A percentile compares a stretch with the other conserved stretches of the same genome.
phyloP scores from a whole-genome alignment of 2,329 filamentous ascomycete genomes.

The Fusarium duplospermum region DNA sequence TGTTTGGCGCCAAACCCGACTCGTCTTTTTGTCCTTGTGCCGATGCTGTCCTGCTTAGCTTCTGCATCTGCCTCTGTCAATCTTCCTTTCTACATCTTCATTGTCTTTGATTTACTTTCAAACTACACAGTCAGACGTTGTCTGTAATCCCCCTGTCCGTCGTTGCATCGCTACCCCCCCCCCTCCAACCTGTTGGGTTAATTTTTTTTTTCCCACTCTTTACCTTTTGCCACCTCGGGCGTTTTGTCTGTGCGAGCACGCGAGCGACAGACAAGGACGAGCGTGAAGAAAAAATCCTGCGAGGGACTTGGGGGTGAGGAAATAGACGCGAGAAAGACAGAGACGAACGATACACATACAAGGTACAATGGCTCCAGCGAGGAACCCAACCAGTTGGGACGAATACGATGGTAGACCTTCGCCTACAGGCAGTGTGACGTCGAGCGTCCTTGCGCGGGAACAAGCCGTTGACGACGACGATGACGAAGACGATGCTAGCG shows the following conservation, averaged over 20 bases:
- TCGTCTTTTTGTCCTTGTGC: constrained; percentile 31
- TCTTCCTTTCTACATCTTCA: neutral
- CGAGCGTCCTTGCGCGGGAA: constrained; percentile 57
- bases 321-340: neutral
- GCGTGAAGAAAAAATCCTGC: neutral
- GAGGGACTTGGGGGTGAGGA: neutral
- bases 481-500: constrained; percentile 50
- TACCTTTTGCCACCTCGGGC: neutral
- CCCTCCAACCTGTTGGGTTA: constrained; percentile 21
- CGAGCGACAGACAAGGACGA: constrained; percentile 3
- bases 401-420: constrained; percentile 58
- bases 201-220: constrained; percentile 35
- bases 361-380: constrained; percentile 44
- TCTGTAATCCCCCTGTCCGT: constrained; percentile 20
- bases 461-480: constrained; percentile 60
- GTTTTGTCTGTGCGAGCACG: constrained; percentile 9
- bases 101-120: neutral
- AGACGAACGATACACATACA: constrained; percentile 8
- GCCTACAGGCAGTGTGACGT: constrained; percentile 56
- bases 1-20: constrained; percentile 23
- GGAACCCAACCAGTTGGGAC: constrained; percentile 59
- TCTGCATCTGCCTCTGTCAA: neutral
- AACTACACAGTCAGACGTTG: neutral
- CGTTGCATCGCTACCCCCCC: constrained; percentile 18
- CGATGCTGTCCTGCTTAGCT: constrained; percentile 25